Base-by-base conservation (phyloP, 177 flowering plant genomes). In the Vitis hybrid region DNA sequence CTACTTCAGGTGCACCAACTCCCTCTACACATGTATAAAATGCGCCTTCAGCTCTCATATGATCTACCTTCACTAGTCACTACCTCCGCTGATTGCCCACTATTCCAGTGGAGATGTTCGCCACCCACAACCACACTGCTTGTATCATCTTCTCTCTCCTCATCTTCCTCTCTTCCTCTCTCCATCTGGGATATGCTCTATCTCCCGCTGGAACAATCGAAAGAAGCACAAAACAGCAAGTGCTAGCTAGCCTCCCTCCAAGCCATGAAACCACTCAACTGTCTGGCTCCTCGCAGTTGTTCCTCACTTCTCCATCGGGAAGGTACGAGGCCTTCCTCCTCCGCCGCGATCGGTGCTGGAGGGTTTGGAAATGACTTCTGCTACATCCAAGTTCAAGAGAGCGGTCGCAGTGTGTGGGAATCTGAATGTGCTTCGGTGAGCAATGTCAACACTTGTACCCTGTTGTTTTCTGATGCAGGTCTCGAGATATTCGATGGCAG, bases 401-500 rank as follows among this genome's bases (percentile, higher is more conserved):
- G 66, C 0, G 83, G 84, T 7, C 60, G 49, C 50, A 75, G 71
- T 30, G 73, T 78, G n/a, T 81, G 87, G 87, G 83, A 84, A 61
- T 84, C 85, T 0, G 85, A 84, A 60, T 84, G 87, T 61, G 66
- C 80, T 11, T 24, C 76, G 4, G 70, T 82, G 9, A 84, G 83
- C 71, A 80, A 65, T 61, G 72, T 55, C 46, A 82, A 84, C 58
- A 53, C 79, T 3, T 84, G 87, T 66, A 72, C 51, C 35, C 54
- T 84, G 17, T 71, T 77, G 30, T 82, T 82, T 60, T 72, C 83
- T 1, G 85, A 84, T 35, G 74, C 77, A n/a, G 87, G 87, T 14
- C 75, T 84, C 4, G 85, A 82, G 76, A 74, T 81, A 27, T 81
- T 68, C 53, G 87, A 84, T n/a, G 87, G 84, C 18, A 76, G 80